These are phyloP conservation scores for Pichia sp. DNA, from an alignment of 1,139 yeast species.

Conservation along the genomic window DNA sequence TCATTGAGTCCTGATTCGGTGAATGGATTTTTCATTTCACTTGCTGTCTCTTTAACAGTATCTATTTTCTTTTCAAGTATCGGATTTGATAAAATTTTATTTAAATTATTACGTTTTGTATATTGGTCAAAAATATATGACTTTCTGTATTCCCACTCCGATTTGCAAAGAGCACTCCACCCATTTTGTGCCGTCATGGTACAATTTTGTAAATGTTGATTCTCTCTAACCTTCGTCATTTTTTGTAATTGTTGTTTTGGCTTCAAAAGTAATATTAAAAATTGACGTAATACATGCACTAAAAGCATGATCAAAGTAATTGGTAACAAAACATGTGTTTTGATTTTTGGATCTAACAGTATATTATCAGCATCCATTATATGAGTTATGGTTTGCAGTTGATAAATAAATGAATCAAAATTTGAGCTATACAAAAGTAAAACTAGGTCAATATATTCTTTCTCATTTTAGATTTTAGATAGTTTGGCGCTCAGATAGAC, in stretches of 20 bases:
- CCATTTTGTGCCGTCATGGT: constrained; percentile 4
- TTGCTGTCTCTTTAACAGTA: not conserved
- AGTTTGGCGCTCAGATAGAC: no score
- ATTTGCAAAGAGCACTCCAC: constrained; percentile 10
- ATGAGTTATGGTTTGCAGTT: no score
- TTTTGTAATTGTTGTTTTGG: constrained; percentile 50
- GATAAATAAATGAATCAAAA: no score
- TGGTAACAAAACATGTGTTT: constrained; percentile 88
- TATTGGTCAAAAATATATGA: constrained; percentile 2
- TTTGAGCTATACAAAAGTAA: no score
- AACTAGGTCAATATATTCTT: no score
- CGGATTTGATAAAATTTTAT: constrained; percentile 9
- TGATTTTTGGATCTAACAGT: constrained; percentile 71
- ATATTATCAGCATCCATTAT: constrained; percentile 42
- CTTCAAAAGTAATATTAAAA: constrained; percentile 37
- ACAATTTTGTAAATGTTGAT: constrained; percentile 49
- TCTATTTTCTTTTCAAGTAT: constrained; percentile 5
- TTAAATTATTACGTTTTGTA: constrained; percentile 26
- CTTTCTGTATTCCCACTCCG: constrained; percentile 14
- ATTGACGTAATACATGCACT: constrained; percentile 75
- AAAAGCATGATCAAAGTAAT: constrained; percentile 85
- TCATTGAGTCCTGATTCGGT: constrained; percentile 69
- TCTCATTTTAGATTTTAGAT: no score
- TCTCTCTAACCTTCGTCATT: constrained; percentile 49
- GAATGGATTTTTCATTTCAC: constrained; percentile 44